Base-by-base conservation (phyloP, 1,284 basidiomycete genomes). In the Boletellus sp. region DNA sequence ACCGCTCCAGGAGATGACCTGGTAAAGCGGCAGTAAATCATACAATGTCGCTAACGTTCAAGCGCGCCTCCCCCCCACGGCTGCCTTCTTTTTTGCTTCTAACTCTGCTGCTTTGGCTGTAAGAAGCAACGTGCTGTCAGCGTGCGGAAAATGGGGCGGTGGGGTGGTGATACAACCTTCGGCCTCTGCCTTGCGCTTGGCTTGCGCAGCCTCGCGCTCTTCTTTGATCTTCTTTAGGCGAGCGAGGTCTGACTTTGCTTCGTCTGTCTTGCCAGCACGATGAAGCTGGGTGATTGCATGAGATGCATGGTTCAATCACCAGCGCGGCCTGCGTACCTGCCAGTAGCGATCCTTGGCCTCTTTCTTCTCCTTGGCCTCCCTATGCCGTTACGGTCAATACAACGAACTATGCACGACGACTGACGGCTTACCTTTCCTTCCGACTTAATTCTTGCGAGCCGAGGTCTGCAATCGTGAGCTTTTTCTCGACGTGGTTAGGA, bases 291-390 rank as follows among this genome's bases (percentile, higher is more conserved):
- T 32, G 6, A 45, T 44, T 22, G 18, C 32, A 36, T 55, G 50
- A 59, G 52, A 58, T 33, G 1, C 1, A 26, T 24, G 5, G 7
- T 30, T 32, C 12, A 18, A 44, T 37, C 22, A 6, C 12, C 15
- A 18, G 16, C 3, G 26, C 24, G 28, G 18, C 26, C 19, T 57
- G 5, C 74, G 33, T 51, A 82, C 88, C 83, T 93, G 86, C 89
- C 87, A 82, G 69, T 93, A 94, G 32, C 80, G 75, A 39, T 93
- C 91, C 62, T 89, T 81, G 0, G 92, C 91, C 7, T 92, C 91
- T 64, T 90, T 82, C 74, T 92, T 93, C 70, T 94, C 91, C 63
- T 91, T 91, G 61, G 83, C 83, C 65, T 96, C 93, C 58, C 93
- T 94, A 47, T 21, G 48, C 28, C 36, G 39, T 22, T 48, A 43